phyloP scores from a whole-genome alignment of 768 basidiomycete genomes.

The Cyathus striatus region DNA sequence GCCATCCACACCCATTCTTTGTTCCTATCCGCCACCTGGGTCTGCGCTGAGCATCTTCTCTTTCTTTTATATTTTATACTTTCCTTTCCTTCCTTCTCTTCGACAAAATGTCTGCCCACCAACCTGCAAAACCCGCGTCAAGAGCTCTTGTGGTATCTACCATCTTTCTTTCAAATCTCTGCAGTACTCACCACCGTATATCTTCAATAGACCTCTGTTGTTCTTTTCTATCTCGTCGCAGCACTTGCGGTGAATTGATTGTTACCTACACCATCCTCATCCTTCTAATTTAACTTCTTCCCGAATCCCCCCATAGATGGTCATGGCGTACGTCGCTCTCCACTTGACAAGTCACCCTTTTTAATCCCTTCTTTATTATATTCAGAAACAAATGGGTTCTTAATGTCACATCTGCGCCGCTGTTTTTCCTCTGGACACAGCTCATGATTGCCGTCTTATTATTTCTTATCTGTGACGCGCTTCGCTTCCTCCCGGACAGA shows the following conservation, averaged over 20 bases:
- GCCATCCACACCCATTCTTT: no score
- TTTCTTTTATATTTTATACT: no score
- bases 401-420: constrained; percentile 62
- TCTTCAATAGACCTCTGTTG: constrained; percentile 58
- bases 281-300: no score
- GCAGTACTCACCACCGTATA: background rate
- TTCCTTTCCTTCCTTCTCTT: no score
- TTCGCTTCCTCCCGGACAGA: constrained; percentile 64
- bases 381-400: constrained; percentile 90
- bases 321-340: constrained; percentile 63
- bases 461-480: constrained; percentile 57
- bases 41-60: no score
- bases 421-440: constrained; percentile 85
- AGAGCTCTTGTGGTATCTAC: constrained; percentile 38
- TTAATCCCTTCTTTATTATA: constrained; percentile 9
- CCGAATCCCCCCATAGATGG: constrained; percentile 53
- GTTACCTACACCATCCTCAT: background rate
- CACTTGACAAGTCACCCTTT: background rate
- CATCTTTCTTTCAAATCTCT: background rate
- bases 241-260: constrained; percentile 67
- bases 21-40: no score
- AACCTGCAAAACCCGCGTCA: constrained; percentile 25
- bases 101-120: background rate
- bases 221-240: constrained; percentile 85
- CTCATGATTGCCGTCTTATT: constrained; percentile 75